These are phyloP conservation scores for Sporothrix euskadiensis DNA, from an alignment of 2,329 filamentous ascomycete genomes.

Conservation along the genomic window DNA sequence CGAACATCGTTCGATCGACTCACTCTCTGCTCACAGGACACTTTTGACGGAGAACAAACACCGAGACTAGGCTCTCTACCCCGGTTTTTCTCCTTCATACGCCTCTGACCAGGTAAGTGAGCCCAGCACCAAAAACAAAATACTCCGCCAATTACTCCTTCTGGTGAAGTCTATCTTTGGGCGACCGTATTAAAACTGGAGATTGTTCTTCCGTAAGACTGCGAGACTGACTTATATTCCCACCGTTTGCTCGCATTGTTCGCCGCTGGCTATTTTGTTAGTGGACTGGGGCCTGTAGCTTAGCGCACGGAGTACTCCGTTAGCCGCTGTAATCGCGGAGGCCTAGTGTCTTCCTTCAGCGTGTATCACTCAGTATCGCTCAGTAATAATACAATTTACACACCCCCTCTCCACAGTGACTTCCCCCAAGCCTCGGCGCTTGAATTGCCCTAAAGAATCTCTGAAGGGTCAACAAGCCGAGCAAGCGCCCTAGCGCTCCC, in stretches of 20 bases:
- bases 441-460: neutral
- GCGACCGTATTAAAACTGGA: constrained; percentile 9
- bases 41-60: neutral
- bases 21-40: neutral
- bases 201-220: neutral
- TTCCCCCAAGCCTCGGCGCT: constrained; percentile 12
- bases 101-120: neutral
- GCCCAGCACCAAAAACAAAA: neutral
- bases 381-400: too few species aligned
- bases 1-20: constrained; percentile 1
- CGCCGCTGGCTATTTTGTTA: neutral
- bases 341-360: neutral
- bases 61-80: neutral
- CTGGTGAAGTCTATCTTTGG: neutral
- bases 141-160: constrained; percentile 14
- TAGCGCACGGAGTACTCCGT: constrained; percentile 20
- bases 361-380: neutral
- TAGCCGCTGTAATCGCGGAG: neutral
- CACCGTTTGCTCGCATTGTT: neutral
- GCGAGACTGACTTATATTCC: neutral
- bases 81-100: neutral
- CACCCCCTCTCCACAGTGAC: neutral
- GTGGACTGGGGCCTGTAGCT: neutral
- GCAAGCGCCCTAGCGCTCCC: neutral
- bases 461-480: neutral